Evolutionary conservation across 805 yeast species (phyloP), one percentile per base, ranked within the genome.

Genomic region (Candida berthetii): DNA sequence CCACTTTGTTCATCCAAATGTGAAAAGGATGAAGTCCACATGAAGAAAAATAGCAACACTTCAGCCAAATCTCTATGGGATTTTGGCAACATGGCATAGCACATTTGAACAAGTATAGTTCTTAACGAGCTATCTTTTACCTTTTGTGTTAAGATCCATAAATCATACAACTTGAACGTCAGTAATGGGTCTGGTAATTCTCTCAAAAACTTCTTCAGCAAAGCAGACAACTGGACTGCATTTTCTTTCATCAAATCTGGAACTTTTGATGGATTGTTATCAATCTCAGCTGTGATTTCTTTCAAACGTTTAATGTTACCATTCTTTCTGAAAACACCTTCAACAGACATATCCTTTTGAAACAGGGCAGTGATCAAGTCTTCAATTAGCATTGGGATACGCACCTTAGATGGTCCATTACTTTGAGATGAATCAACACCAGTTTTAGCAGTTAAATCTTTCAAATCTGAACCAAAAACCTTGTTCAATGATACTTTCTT

Each of bases 1-100:
- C 93, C 93, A 18, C 80, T 77, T 50, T 85, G 90, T 52, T 88
- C 95, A 55, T 89, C 97, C 46, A 90, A 78, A 51, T 87, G 90
- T 1, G 97, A 85, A 65, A 93, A 93, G 2, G 98, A 86, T 0
- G 98, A 88, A 2, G 90, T 91, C 98, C 98, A 93, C 61, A 82
- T 82, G 57, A 93, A 76, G 60, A 93, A 93, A 44, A 82, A 80
- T 27, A 90, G 69, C 34, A 93, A 65, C 3, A 90, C 96, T 58
- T 93, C 98, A 31, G 90, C 69, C 37, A 88, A 71, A 58, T 89
- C 95, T 43, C 99, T 74, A 57, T 90, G 84, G 17, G 78, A 71
- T 46, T 81, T 70, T 2, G 97, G 98, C 28, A 93, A 67, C 71
- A 90, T 67, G 39, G 93, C 78, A 55, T 87, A 85, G 4, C 78